A percentile compares a stretch with the other conserved stretches of the same genome.
Conservation (phyloP, 192 early-diverging fungal genomes). For the Coemansia sp. region DNA sequence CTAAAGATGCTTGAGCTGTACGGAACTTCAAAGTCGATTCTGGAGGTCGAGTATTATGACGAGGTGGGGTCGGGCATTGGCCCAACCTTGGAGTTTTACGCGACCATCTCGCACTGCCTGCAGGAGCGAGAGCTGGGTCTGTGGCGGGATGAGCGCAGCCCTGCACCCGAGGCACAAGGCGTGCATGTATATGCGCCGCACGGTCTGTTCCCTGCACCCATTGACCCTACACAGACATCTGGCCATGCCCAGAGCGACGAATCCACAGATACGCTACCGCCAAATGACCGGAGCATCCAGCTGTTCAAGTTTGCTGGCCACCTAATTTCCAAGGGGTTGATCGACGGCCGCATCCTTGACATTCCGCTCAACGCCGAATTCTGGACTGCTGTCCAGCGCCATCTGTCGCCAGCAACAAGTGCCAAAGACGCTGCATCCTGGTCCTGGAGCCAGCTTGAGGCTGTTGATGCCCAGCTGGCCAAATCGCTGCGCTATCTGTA, state of each 20-base stretch:
- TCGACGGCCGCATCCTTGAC: constrained; percentile 85
- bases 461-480: constrained; percentile 66
- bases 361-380: constrained; percentile 76
- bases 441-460: constrained; percentile 43
- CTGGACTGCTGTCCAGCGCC: constrained; percentile 64
- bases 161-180: neutral
- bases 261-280: constrained; percentile 48
- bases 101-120: constrained; percentile 73
- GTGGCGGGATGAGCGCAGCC: constrained; percentile 64
- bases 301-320: constrained; percentile 78
- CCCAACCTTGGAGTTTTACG: constrained; percentile 91
- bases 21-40: constrained; percentile 60
- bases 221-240: neutral
- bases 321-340: constrained; percentile 84
- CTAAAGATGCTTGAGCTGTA: constrained; percentile 86
- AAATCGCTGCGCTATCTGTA: constrained; percentile 65
- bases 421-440: neutral
- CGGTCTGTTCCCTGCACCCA: constrained; percentile 59
- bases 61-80: constrained; percentile 92
- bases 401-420: neutral
- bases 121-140: constrained; percentile 58
- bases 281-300: constrained; percentile 10
- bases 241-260: neutral
- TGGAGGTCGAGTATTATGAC: constrained; percentile 94
- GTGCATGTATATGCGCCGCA: constrained; percentile 51